phyloP scores from a whole-genome alignment of 2,329 filamentous ascomycete genomes.

The Phialophora expanda region DNA sequence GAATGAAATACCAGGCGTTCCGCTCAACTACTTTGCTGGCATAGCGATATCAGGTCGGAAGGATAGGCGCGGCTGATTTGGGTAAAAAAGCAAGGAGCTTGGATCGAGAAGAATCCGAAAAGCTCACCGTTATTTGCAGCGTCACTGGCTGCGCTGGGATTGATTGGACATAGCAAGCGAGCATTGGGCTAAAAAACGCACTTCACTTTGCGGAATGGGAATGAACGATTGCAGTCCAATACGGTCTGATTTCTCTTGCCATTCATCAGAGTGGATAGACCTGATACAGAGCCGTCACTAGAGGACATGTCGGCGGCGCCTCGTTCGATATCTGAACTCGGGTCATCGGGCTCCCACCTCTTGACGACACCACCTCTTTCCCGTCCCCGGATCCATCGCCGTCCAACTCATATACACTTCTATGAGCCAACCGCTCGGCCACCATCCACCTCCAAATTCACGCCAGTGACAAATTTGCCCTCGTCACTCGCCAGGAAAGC shows the following conservation, averaged over 20 bases:
- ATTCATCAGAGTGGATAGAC: neutral
- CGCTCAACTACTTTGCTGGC: neutral
- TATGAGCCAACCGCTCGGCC: constrained; percentile 34
- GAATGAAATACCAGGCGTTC: neutral
- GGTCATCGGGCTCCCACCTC: neutral
- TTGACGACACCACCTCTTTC: neutral
- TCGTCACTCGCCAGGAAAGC: constrained; percentile 70
- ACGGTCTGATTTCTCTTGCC: neutral
- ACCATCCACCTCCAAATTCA: constrained; percentile 39
- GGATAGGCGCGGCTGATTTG: neutral
- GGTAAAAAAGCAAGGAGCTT: neutral
- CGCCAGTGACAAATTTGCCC: constrained; percentile 66
- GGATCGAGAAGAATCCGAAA: neutral
- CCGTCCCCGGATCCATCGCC: neutral
- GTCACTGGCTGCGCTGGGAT: neutral
- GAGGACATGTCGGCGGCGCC: neutral
- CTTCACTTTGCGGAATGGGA: neutral
- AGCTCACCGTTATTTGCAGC: neutral
- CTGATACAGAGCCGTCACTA: neutral
- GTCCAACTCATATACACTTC: neutral
- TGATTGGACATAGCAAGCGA: neutral
- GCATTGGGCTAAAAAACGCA: neutral
- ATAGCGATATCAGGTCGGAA: neutral
- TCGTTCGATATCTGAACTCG: neutral
- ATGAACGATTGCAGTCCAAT: neutral